Base-by-base conservation (phyloP, 495 filamentous ascomycete species). In the Pseudevernia furfuracea region DNA sequence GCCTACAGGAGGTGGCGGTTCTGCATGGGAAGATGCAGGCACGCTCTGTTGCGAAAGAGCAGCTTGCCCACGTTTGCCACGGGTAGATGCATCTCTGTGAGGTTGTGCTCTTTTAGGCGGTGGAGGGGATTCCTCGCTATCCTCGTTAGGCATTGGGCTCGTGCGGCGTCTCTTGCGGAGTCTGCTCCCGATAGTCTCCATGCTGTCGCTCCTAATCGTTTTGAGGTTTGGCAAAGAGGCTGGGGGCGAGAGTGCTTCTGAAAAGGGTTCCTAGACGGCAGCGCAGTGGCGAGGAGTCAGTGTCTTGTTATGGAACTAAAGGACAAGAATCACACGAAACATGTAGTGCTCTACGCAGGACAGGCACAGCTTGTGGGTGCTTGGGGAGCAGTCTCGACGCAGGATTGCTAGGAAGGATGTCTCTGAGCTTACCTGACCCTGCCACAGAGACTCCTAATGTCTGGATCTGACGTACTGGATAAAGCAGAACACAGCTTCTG, bases 81-180 rank as follows among this genome's bases (percentile, higher is more conserved):
- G 44, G 25, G 61, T 19, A 44, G 52, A 41, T 28, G 28, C 44
- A 44, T 46, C 55, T 15, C 62, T 62, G 25, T 25, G 58, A 17
- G 55, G 32, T 14, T 66, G 58, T 34, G 60, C 4, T 25, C 67
- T 57, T 39, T 69, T 69, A 28, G 60, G 60, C 15, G 55, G 32
- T 38, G 46, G 57, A 30, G 59, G 23, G 5, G 30, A 30, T 3
- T 60, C 64, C 23, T 63, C 61, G 21, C n/a, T 38, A 7, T 60
- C 64, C 23, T 63, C 61, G 6, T 34, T 59, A 37, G n/a, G 52
- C 36, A 38, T 53, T 21, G 64, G 60, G 15, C 57, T 59, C 30
- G 65, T 68, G 32, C 68, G 68, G 11, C 68, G 65, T 57, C 68
- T 65, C 60, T 70, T 67, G 52, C 60, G 49, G 32, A 67, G 44